phyloP scores from a whole-genome alignment of 2,329 filamentous ascomycete genomes.

The Colletotrichum phormii region DNA sequence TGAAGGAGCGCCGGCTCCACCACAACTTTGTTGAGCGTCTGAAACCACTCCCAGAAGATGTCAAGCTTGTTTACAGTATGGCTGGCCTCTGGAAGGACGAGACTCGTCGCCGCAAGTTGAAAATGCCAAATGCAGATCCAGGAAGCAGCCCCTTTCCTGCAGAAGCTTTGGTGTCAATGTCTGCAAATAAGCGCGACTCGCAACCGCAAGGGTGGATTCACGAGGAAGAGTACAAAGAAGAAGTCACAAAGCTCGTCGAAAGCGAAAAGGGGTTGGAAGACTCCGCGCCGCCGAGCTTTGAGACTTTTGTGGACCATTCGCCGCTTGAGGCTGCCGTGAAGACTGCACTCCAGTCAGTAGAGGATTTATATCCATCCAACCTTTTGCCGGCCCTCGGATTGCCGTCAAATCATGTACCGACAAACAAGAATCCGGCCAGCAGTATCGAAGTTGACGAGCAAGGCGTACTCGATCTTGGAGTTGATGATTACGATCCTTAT shows the following conservation, averaged over 20 bases:
- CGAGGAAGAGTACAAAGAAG: constrained; percentile 82
- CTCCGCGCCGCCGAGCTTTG: constrained; percentile 65
- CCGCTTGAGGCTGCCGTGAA: constrained; percentile 71
- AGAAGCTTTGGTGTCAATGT: constrained; percentile 89
- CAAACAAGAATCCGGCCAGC: constrained; percentile 48
- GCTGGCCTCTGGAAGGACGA: constrained; percentile 94
- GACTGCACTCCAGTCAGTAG: constrained; percentile 84
- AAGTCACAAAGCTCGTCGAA: constrained; percentile 71
- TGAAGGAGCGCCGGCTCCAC: constrained; percentile 83
- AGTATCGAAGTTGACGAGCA: constrained; percentile 75
- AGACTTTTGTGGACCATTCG: constrained; percentile 69
- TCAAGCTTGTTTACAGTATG: constrained; percentile 94
- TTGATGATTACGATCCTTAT: constrained; percentile 61
- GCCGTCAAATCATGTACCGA: constrained; percentile 43
- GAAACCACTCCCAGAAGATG: constrained; percentile 70
- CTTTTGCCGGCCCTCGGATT: constrained; percentile 62
- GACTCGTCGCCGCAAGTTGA: constrained; percentile 79
- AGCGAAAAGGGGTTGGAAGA: constrained; percentile 69
- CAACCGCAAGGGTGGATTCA: constrained; percentile 90
- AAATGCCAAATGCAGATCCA: constrained; percentile 72
- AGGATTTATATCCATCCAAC: constrained; percentile 84
- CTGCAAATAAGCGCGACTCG: constrained; percentile 79
- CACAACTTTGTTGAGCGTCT: constrained; percentile 85
- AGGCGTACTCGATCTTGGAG: constrained; percentile 60
- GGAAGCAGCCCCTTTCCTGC: constrained; percentile 82